Base-by-base conservation (phyloP, 306 rosid species). In the Lathyrus tuberosus region DNA sequence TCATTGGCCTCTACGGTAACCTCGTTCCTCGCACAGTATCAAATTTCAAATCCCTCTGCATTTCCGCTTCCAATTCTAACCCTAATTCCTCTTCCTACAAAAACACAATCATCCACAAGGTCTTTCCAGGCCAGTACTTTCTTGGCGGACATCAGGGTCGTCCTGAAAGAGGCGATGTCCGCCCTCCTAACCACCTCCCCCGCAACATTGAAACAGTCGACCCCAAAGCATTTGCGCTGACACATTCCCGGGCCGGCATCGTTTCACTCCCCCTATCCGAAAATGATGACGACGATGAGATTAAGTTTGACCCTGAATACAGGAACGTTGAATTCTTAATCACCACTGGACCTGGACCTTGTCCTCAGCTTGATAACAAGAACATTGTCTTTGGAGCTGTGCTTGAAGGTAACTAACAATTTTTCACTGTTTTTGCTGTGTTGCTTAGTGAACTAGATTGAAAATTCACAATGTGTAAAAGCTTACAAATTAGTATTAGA, bases 331-430 rank as follows among this genome's bases (percentile, higher is more conserved):
- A 93, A 56, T 93, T 93, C 80, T 80, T 88, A 41, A 85, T 93
- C 75, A 90, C 97, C 20, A 90, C 97, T 3, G 98, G 98, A 5
- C 97, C 98, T 1, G 94, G 94, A 1, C 98, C 96, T 20, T 90
- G 97, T 40, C 96, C 98, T 1, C 81, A 81, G 72, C 97, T 93
- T 30, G 97, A 93, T 72, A 40, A 18, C 43, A 88, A 81, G 75
- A 93, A 93, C 80, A 82, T 93, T 9, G 90, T 93, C 68, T 93
- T 93, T 42, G 97, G 98, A 46, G 53, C 91, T 0, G 97, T 93
- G 6, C 93, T 93, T 6, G 89, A 90, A 90, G 98, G 98, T 89
- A 78, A 54, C 30, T 16, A 16, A 48, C 56, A 10, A 8, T 8
- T 10, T 20, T 53, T 22, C 59, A 10, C 1, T 53, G 8, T 52